Conservation (phyloP, 345 rosid genomes). For the Linum usitatissimum region DNA sequence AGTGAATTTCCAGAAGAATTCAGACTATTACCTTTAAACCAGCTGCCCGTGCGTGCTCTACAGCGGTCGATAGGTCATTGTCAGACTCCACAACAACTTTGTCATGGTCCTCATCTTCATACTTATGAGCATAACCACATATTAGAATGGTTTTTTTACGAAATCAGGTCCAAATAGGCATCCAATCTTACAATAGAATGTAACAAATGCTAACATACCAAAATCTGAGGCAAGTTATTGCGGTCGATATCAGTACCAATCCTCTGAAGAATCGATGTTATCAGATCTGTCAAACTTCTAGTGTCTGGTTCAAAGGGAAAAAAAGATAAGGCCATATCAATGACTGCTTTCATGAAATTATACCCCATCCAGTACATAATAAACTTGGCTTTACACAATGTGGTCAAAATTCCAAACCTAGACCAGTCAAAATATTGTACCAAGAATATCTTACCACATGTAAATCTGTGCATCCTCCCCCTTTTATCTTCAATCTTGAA, state of each 20-base stretch:
- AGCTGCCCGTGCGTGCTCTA: constrained; percentile 80
- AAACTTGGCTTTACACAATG: not conserved
- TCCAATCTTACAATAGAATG: not conserved
- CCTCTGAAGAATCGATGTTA: constrained; percentile 81
- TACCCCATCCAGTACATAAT: not conserved
- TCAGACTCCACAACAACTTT: constrained; percentile 86
- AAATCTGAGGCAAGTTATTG: constrained; percentile 65
- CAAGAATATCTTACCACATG: constrained; percentile 45
- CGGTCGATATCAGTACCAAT: constrained; percentile 75
- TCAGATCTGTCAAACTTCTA: constrained; percentile 61
- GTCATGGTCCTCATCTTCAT: constrained; percentile 95
- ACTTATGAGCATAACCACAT: constrained; percentile 31
- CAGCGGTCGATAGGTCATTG: constrained; percentile 69
- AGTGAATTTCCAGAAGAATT: not conserved
- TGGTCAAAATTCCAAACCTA: constrained; percentile 1
- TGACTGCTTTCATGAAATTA: not conserved
- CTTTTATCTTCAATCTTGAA: constrained; percentile 82
- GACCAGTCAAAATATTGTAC: not conserved
- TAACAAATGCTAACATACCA: constrained; percentile 35
- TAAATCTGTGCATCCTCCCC: constrained; percentile 88
- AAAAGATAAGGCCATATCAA: constrained; percentile 11
- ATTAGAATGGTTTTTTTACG: constrained; percentile 7
- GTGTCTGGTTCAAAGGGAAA: constrained; percentile 39
- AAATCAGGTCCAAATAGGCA: not conserved
- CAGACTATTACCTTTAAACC: constrained; percentile 68